Evolutionary conservation across 768 basidiomycete species (phyloP).

Genomic region (Suillus hirtellus): DNA sequence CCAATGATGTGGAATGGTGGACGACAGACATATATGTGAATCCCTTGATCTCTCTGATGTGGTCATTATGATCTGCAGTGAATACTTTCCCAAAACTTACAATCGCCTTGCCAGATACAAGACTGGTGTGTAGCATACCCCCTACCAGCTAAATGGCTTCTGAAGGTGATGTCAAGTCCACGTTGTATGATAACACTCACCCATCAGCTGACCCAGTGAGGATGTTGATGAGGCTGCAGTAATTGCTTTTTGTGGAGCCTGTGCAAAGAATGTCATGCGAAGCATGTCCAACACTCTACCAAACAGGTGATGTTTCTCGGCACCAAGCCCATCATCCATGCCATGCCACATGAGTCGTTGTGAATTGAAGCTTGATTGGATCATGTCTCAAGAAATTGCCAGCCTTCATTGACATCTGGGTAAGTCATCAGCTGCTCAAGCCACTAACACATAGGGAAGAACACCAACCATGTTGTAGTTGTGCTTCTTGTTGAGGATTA

Average conservation of each 20-base stretch:
- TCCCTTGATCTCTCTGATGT: constrained; percentile 62
- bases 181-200: constrained; percentile 64
- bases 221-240: constrained; percentile 54
- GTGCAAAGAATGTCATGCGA: constrained; percentile 7
- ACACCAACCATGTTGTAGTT: too few species aligned
- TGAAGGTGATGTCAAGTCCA: constrained; percentile 22
- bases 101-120: constrained; percentile 62
- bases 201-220: constrained; percentile 82
- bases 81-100: constrained; percentile 53
- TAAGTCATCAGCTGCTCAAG: too few species aligned
- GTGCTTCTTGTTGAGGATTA: too few species aligned
- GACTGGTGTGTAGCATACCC: constrained; percentile 71
- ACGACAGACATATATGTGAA: constrained; percentile 50
- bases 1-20: constrained; percentile 7
- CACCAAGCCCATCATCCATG: too few species aligned
- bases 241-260: constrained; percentile 84
- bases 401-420: too few species aligned
- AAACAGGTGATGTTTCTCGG: too few species aligned
- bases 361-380: too few species aligned
- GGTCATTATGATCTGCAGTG: constrained; percentile 82
- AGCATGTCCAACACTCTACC: too few species aligned
- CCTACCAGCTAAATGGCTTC: constrained; percentile 44
- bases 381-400: too few species aligned
- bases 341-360: too few species aligned
- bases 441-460: too few species aligned